Base-by-base conservation (phyloP, 768 basidiomycete species). In the Pleurotus citrinopileatus region DNA sequence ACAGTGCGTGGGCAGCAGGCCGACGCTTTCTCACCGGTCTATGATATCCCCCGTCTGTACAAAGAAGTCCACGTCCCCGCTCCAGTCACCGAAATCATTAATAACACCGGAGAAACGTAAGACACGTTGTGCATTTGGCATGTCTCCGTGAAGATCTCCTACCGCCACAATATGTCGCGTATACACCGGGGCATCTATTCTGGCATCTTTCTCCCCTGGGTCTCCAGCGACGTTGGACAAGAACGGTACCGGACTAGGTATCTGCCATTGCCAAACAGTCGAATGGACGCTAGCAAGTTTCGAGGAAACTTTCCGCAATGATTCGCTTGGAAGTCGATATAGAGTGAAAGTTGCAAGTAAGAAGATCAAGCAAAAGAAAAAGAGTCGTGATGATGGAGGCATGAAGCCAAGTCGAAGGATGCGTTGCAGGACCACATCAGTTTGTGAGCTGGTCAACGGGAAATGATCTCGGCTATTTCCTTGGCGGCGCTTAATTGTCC, bases 31-130 rank as follows among this genome's bases (percentile, higher is more conserved):
- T 40, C 56, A 89, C 93, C 94, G 74, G 70, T 97, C 94, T 52
- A 98, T 90, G 27, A 97, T 94, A 69, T 98, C 94, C 2, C 94
- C 95, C 0, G 94, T 97, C 73, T 98, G 96, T 15, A 97, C 94
- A 54, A 98, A 86, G 42, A 87, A 84, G 63, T 94, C 89, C 1
- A 87, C 81, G 25, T 87, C 74, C 3, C 90, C 93, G 2, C 83
- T 81, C 96, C 96, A 98, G 53, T 85, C 74, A 1, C 85, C 85
- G 4, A 78, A 63, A 9, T 80, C 77, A 60, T 94, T 84, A 2
- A 88, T 82, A 3, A 98, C 86, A 1, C 78, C 77, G 1, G 91
- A 82, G 76, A 94, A 93, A 29, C 86, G 75, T 26, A 98, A 74
- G 19, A 98, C 93, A 37, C 75, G 79, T 58, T 79, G 80, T 9